Conservation (phyloP, 2,329 filamentous ascomycete species). For the Sclerotinia spermophila region DNA sequence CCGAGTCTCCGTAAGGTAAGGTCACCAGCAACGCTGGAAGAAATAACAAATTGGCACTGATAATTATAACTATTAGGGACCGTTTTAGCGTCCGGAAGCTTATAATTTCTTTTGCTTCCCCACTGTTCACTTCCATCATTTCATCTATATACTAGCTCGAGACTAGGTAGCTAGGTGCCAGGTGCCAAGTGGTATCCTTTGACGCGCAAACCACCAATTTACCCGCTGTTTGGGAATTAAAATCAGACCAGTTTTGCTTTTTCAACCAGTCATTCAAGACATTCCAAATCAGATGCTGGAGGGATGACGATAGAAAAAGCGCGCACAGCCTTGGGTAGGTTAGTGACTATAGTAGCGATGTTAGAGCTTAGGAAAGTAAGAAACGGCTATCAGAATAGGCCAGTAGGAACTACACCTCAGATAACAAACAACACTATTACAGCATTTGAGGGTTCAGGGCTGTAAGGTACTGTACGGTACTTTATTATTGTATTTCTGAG, state of each 20-base stretch:
- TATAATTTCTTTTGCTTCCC: conserved; percentile 4
- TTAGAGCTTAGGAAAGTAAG: neutral
- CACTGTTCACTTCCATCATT: neutral
- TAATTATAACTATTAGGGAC: neutral
- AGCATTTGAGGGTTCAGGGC: neutral
- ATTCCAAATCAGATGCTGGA: neutral
- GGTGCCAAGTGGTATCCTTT: neutral
- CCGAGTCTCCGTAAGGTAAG: neutral
- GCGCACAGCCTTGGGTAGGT: neutral
- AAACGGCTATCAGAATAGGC: neutral
- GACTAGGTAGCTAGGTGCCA: neutral
- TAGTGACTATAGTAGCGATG: neutral
- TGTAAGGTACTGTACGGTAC: neutral
- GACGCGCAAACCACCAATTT: conserved; percentile 5
- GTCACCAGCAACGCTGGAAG: neutral
- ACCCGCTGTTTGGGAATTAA: neutral
- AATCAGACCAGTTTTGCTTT: neutral
- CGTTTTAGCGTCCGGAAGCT: conserved; percentile 4
- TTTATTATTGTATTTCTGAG: neutral
- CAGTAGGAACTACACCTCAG: neutral
- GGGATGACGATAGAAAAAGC: neutral
- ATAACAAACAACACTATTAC: neutral
- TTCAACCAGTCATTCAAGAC: neutral
- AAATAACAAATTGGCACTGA: neutral
- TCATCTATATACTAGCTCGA: neutral